Evolutionary conservation across 2,329 filamentous ascomycete genomes (phyloP), one percentile per base, ranked within the genome.

Genomic region (Neonectria coccinea): DNA sequence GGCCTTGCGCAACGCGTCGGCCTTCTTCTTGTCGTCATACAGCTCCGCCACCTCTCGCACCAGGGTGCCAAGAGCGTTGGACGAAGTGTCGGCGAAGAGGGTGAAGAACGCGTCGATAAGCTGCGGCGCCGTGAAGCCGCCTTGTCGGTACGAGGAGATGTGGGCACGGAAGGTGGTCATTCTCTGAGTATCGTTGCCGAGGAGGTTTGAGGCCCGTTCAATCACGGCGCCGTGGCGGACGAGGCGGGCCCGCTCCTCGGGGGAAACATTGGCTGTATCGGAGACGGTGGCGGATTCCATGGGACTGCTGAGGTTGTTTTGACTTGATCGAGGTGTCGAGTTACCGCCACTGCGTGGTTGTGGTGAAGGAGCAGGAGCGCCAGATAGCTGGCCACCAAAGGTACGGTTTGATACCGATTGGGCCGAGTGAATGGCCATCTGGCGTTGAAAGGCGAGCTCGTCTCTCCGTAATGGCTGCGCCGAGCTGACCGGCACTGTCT

Each of bases 21-120:
- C 89, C 76, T 97, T 97, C 18, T 79, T 76, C 54, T 91, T 86
- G 70, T 97, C 91, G 71, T 99, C 95, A 72, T 96, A 98, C 11
- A 99, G 88, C 56, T 98, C 95, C 5, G 95, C 92, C 3, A 97
- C 87, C 76, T 99, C 96, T 66, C 95, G 92, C 67, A 98, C 87
- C 1, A 99, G 85, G 27, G 94, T 97, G 14, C 94, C 94, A 0
- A 99, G 84, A 29, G 97, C 91, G 14, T 89, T 88, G 8, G 93
- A 91, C 0, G 91, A 89, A 0, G 91, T 91, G 75, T 97, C 91
- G 20, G 83, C 83, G 69, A 97, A 97, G 4, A 97, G 85, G 0
- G 91, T 87, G 76, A 97, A 97, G 79, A 97, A 94, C 0, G 89
- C 88, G 70, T 97, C 94, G 64, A 98, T 91, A 1, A 99, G 86